These are phyloP conservation scores for Fragilaria radians DNA, from an alignment of 108 stramenopile genomes.

Conservation along the genomic window DNA sequence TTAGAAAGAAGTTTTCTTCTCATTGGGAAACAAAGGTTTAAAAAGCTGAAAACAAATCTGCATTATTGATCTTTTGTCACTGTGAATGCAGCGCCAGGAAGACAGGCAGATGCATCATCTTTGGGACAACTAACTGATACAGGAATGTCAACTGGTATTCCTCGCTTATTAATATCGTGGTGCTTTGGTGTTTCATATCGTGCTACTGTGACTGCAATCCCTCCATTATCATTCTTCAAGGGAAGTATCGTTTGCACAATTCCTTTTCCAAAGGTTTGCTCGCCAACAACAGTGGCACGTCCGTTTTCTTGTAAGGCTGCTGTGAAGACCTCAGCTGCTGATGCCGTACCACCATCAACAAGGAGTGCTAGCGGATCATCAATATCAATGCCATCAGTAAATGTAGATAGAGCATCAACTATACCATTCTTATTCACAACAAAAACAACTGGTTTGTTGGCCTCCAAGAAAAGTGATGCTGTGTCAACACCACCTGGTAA, in stretches of 20 bases:
- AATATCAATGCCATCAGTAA: conserved; percentile 54
- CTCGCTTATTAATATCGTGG: conserved; percentile 80
- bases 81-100: conserved; percentile 24
- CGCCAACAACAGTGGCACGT: conserved; percentile 61
- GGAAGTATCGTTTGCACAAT: conserved; percentile 82
- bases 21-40: too few relatives aligned
- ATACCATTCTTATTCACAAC: conserved; percentile 78
- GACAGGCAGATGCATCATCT: conserved; percentile 62
- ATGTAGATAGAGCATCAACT: conserved; percentile 61
- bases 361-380: conserved; percentile 64
- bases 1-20: too few relatives aligned
- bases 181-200: conserved; percentile 84
- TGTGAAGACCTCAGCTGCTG: conserved; percentile 85
- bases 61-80: too few relatives aligned
- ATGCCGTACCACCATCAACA: conserved; percentile 83
- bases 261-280: conserved; percentile 89
- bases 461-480: conserved; percentile 80
- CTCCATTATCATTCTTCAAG: conserved; percentile 65
- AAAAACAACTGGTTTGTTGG: conserved; percentile 69
- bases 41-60: too few relatives aligned
- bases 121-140: conserved; percentile 63
- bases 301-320: conserved; percentile 85
- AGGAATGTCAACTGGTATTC: conserved; percentile 60
- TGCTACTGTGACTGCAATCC: conserved; percentile 85
- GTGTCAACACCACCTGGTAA: conserved; percentile 94